A percentile compares a stretch with the other conserved stretches of the same genome.
phyloP scores from a whole-genome alignment of 768 basidiomycete species.

The Lentinula edodes region DNA sequence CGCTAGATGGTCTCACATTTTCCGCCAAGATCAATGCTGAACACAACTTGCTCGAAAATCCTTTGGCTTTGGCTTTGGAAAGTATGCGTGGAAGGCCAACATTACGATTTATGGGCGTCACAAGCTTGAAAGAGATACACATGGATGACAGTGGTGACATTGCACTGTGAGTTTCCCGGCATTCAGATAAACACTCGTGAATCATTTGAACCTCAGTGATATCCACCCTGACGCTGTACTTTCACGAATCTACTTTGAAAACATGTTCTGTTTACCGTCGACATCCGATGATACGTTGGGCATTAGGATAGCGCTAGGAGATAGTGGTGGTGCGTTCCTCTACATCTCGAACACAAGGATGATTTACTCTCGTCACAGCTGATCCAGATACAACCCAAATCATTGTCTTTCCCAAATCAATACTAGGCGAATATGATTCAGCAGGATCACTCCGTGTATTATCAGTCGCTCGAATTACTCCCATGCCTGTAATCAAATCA shows the following conservation, averaged over 20 bases:
- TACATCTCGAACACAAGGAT: background rate
- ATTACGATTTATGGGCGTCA: conserved; percentile 51
- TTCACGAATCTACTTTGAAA: conserved; percentile 65
- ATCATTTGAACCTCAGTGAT: conserved; percentile 37
- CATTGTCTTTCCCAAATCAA: conserved; percentile 36
- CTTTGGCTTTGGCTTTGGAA: conserved; percentile 67
- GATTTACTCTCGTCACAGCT: conserved; percentile 28
- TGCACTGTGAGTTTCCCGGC: conserved; percentile 32
- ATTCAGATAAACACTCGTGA: conserved; percentile 15
- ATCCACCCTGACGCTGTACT: conserved; percentile 62
- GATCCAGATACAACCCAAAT: conserved; percentile 69
- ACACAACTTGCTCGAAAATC: conserved; percentile 53
- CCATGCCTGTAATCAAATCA: conserved; percentile 27
- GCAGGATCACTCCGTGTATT: conserved; percentile 32
- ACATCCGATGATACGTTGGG: conserved; percentile 41
- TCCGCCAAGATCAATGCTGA: conserved; percentile 41
- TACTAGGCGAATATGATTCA: conserved; percentile 20
- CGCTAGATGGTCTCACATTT: conserved; percentile 73
- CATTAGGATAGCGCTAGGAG: conserved; percentile 65
- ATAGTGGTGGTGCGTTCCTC: conserved; percentile 43
- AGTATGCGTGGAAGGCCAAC: conserved; percentile 74
- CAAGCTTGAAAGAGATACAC: conserved; percentile 49
- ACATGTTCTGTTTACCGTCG: conserved; percentile 51
- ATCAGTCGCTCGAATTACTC: conserved; percentile 52
- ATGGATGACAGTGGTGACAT: conserved; percentile 53